Evolutionary conservation across 257 asterid species (phyloP).

Genomic region (Scutellaria minor): DNA sequence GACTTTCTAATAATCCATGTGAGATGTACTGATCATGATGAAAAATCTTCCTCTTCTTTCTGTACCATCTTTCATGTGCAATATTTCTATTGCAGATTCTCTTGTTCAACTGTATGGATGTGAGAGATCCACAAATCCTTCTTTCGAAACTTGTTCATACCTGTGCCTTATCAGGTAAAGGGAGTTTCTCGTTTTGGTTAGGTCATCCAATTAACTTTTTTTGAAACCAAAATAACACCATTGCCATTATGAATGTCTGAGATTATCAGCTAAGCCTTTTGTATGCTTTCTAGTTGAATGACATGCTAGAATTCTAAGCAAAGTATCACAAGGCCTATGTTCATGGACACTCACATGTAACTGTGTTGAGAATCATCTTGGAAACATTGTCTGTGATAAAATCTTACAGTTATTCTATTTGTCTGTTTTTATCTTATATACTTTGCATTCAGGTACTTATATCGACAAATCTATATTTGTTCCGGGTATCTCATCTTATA

Average conservation of each 20-base stretch:
- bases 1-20: slow-evolving; percentile 26
- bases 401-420: background rate
- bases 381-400: too few relatives aligned
- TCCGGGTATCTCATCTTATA: slow-evolving; percentile 76
- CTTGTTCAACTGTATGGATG: slow-evolving; percentile 93
- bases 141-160: slow-evolving; percentile 74
- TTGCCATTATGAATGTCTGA: background rate
- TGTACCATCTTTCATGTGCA: slow-evolving; percentile 24
- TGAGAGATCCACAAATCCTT: slow-evolving; percentile 84
- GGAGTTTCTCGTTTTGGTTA: slow-evolving; percentile 8
- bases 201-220: background rate
- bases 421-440: background rate
- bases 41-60: slow-evolving; percentile 23
- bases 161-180: slow-evolving; percentile 77
- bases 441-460: slow-evolving; percentile 57
- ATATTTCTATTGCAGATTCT: slow-evolving; percentile 62
- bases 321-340: background rate
- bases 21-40: background rate
- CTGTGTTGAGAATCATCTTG: background rate
- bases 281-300: background rate
- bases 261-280: background rate
- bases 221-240: too few relatives aligned
- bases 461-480: slow-evolving; percentile 83
- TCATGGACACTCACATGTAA: background rate
- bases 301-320: background rate